Percentiles rank a stretch among this genome's conserved stretches.
These are phyloP conservation scores for Mortierella sp. DNA, from an alignment of 371 early-diverging fungal genomes.

Conservation along the genomic window DNA sequence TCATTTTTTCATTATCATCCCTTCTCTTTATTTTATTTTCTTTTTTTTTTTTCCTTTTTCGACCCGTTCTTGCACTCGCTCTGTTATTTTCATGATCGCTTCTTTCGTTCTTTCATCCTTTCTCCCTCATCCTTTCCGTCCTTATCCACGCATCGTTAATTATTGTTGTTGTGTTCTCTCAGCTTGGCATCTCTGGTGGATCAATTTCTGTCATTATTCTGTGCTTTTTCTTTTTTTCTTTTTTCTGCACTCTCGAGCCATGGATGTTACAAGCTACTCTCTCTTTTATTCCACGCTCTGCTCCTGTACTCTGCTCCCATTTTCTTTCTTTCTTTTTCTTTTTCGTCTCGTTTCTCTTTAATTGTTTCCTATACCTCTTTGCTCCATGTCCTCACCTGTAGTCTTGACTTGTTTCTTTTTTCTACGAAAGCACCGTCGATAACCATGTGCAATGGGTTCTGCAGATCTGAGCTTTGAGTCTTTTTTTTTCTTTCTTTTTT, in stretches of 20 bases:
- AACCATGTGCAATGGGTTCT: too few species aligned
- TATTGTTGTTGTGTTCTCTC: too few species aligned
- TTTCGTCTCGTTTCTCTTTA: too few species aligned
- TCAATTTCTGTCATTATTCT: not conserved
- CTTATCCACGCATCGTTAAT: not conserved
- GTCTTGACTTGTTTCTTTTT: too few species aligned
- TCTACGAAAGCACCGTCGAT: too few species aligned
- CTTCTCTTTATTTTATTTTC: not conserved
- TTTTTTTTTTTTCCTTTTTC: not conserved
- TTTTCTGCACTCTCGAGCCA: too few species aligned
- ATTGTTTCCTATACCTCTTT: too few species aligned
- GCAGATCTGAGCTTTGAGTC: too few species aligned
- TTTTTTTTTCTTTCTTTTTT: not conserved
- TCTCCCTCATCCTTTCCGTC: not conserved
- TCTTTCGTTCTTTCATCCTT: not conserved
- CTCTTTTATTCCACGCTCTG: too few species aligned
- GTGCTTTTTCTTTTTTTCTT: too few species aligned
- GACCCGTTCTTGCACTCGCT: not conserved
- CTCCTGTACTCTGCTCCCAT: not conserved
- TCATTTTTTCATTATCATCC: not conserved
- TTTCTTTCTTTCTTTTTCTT: not conserved
- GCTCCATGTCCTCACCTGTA: too few species aligned
- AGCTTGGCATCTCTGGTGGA: constrained; percentile 4
- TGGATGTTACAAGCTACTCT: not conserved
- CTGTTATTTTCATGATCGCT: too few species aligned